Evolutionary conservation across 2,329 filamentous ascomycete genomes (phyloP).

Genomic region (Beauveria sp.): DNA sequence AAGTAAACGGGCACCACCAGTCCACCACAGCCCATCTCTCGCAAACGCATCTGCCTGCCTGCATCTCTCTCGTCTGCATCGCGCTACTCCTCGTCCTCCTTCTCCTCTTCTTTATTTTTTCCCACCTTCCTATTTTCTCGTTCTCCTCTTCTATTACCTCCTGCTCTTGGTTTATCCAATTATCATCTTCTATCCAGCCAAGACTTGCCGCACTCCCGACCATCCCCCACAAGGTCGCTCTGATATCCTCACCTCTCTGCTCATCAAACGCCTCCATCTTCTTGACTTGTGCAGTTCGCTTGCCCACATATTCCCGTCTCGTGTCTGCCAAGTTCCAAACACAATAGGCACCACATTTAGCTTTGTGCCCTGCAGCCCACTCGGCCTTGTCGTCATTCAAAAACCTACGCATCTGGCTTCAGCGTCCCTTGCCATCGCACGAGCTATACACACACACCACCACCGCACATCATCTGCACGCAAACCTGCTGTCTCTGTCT

Average conservation of each 20-base stretch:
- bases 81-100: neutral
- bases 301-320: slow-evolving; percentile 1
- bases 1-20: neutral
- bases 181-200: neutral
- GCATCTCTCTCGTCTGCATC: neutral
- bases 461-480: neutral
- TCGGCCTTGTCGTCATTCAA: slow-evolving; percentile 2
- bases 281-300: neutral
- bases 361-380: slow-evolving; percentile 1
- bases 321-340: slow-evolving; percentile 3
- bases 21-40: neutral
- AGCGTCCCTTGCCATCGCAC: neutral
- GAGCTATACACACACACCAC: slow-evolving; percentile 2
- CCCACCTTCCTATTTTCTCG: neutral
- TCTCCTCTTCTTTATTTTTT: neutral
- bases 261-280: neutral
- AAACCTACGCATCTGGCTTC: neutral
- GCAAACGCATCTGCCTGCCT: slow-evolving; percentile 2
- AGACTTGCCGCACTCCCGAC: neutral
- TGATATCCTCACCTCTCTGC: neutral
- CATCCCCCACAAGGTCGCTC: slow-evolving; percentile 1
- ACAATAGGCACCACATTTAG: neutral
- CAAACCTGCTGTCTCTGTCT: neutral
- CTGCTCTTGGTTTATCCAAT: neutral
- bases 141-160: neutral